Base-by-base conservation (phyloP, 75 land plant species). In the Chamaecyparis obtusa region DNA sequence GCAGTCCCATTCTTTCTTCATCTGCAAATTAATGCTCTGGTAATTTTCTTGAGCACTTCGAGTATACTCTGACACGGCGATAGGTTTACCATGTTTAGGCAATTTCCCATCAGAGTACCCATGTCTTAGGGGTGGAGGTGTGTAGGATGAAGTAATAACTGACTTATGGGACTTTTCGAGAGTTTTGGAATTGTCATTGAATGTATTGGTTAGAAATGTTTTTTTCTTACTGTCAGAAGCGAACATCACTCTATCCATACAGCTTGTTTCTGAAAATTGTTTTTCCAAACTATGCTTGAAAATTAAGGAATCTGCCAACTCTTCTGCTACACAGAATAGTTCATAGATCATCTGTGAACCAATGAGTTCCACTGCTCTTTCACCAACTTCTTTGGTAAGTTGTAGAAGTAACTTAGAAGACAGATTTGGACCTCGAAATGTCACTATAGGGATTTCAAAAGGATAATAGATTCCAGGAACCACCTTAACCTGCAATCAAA, bases 271-370 rank as follows among this genome's bases (percentile, higher is more conserved):
- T 64, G 30, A 16, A 48, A 7, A 15, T 48, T 48, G 85, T 33
- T 49, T 46, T 48, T 48, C 85, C 19, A 48, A 32, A 16, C 67
- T 78, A 46, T 88, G 64, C 30, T 88, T 60, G 19, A 43, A 24
- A 21, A 88, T 85, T 32, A 89, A 78, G 41, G 83, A 79, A 21
- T 79, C 78, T 54, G 83, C 89, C 57, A 84, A 35, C 14, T 88
- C 91, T 46, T 71, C 84, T 49, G 91, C 91, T 9, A 55, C 39
- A 56, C 81, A 74, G 55, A 85, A 74, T 17, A 90, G 89, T 24
- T 90, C 91, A 88, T 90, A 90, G 33, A 90, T 39, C 91, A 90
- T 90, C 21, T 86, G 89, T 51, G 33, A 51, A 74, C 87, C 86
- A 15, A 85, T 24, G 24, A 88, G 56, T 79, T 90, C 83, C 24